Conservation (phyloP, 441 rosid species). For the Euphorbia celastroides region DNA sequence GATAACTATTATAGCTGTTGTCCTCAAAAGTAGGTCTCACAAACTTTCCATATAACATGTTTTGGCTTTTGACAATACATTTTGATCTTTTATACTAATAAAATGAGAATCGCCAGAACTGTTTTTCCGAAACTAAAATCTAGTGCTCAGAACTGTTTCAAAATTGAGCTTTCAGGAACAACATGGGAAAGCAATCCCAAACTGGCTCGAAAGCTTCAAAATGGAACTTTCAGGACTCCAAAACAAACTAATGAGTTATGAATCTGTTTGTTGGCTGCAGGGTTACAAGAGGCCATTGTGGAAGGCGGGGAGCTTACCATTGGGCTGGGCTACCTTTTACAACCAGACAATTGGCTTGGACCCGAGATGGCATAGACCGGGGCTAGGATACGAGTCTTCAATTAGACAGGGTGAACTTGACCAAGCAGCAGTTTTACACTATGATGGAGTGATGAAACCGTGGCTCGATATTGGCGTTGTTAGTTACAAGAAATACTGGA, state of each 20-base stretch:
- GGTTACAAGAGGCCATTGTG: slow-evolving; percentile 53
- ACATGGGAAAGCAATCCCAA: no score
- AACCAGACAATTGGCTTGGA: slow-evolving; percentile 51
- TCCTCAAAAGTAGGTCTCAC: no score
- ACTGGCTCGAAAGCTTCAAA: no score
- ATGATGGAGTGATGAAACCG: slow-evolving; percentile 81
- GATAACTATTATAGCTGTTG: no score
- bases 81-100: no score
- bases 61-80: no score
- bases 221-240: no score
- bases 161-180: no score
- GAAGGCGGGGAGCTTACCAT: slow-evolving; percentile 74
- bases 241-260: neutral
- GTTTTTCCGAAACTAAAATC: no score
- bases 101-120: no score
- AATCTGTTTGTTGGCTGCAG: slow-evolving; percentile 37
- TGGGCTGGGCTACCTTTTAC: slow-evolving; percentile 73
- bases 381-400: slow-evolving; percentile 64
- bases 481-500: slow-evolving; percentile 68
- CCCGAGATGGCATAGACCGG: slow-evolving; percentile 66
- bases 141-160: no score
- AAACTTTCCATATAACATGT: no score
- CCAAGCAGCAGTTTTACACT: slow-evolving; percentile 71
- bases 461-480: slow-evolving; percentile 69
- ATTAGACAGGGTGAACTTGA: slow-evolving; percentile 38